Base-by-base conservation (phyloP, 2,329 filamentous ascomycete species). In the Fusarium clavum region DNA sequence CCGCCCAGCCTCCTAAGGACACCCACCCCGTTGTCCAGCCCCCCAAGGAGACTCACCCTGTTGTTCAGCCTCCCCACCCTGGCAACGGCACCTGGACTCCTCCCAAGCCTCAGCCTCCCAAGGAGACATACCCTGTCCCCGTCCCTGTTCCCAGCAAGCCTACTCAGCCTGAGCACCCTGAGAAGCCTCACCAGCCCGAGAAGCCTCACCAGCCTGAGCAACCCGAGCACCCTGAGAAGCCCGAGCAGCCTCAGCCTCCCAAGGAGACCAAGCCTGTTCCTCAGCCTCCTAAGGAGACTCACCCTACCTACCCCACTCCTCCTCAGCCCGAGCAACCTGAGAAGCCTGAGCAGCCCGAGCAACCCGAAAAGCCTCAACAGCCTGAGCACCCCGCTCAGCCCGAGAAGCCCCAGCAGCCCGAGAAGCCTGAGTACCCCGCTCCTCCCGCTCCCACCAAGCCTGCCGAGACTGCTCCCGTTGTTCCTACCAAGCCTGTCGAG, bases 71-170 rank as follows among this genome's bases (percentile, higher is more conserved):
- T 38, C n/a, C 27, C 18, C 52, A 58, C 43, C 64, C 65, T n/a
- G 53, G 55, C 22, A 69, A 69, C 60, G 53, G 47, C 16, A 69
- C 66, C n/a, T 61, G 55, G 34, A 65, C 55, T 20, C 64, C 66
- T 32, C 61, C 59, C 12, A 47, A 68, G 64, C 58, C 58, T 64
- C 61, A 64, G 16, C 60, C 63, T 54, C 63, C 63, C 10, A 66
- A 63, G 58, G 55, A 52, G 46, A 47, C 55, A n/a, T 24, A 63
- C 41, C 55, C 60, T 12, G 55, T 45, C 22, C 38, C 48, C 34
- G 46, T 41, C 9, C 55, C 55, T 7, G 55, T 49, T 24, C 55
- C 55, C 18, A 52, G 49, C 49, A 52, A 52, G 32, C 49, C 48
- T 7, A 34, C 25, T 18, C 8, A 43, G 24, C 49, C 49, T 29